These are phyloP conservation scores for Trifolium fragiferum DNA, from an alignment of 306 rosid genomes.

Conservation along the genomic window DNA sequence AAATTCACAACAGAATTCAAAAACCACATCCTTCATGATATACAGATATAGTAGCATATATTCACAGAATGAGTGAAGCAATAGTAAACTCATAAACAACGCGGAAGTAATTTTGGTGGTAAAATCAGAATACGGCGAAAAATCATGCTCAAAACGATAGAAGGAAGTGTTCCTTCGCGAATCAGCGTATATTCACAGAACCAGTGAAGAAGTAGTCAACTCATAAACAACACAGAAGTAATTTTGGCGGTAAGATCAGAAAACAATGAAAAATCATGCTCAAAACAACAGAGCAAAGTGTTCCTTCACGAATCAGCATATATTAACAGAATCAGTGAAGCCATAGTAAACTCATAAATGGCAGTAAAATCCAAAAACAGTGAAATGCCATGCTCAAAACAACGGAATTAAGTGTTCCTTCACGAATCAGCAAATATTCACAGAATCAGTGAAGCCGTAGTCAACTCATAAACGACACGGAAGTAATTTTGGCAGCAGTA, in stretches of 20 bases:
- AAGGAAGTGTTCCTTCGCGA: background rate
- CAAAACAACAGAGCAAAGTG: no score
- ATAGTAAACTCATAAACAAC: background rate
- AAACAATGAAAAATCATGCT: background rate
- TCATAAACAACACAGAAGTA: no score
- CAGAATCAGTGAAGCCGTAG: background rate
- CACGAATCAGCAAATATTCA: background rate
- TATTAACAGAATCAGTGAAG: background rate
- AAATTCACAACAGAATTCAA: conserved; percentile 17
- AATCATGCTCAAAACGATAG: background rate
- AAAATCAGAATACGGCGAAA: background rate
- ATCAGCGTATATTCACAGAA: background rate
- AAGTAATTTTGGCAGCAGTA: no score
- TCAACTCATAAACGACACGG: no score
- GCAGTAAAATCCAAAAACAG: no score
- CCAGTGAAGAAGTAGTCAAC: background rate
- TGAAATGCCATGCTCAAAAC: background rate
- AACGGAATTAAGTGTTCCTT: background rate
- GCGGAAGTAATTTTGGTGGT: background rate
- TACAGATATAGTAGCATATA: background rate
- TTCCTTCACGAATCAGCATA: background rate
- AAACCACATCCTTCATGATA: background rate
- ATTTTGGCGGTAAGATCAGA: no score
- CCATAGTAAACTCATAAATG: no score
- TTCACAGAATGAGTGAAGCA: conserved; percentile 16